These are phyloP conservation scores for Magnolia officinalis DNA, from an alignment of 164 flowering plant genomes.

Conservation along the genomic window DNA sequence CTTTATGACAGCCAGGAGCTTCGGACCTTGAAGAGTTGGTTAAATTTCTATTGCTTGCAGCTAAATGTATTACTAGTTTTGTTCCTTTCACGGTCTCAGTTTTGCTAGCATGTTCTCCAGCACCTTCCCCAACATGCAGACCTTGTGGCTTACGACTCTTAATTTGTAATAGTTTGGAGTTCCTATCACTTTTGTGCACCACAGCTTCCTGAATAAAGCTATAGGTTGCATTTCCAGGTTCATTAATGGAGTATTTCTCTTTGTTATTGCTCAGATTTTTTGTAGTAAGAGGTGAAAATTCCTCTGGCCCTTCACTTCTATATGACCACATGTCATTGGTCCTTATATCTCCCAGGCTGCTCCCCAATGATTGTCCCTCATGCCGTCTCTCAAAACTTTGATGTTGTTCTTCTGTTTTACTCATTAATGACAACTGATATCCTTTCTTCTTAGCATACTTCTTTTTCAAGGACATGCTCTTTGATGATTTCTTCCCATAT, in stretches of 20 bases:
- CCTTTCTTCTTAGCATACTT: conserved; percentile 60
- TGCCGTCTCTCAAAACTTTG: conserved; percentile 33
- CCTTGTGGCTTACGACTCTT: conserved; percentile 42
- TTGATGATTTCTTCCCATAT: conserved; percentile 50
- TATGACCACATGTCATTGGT: conserved; percentile 35
- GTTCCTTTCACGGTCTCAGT: conserved; percentile 60
- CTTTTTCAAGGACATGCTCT: conserved; percentile 24
- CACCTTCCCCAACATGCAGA: conserved; percentile 37
- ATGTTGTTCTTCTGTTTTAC: conserved; percentile 25
- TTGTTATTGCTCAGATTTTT: conserved; percentile 33
- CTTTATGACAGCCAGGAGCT: conserved; percentile 64
- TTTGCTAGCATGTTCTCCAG: conserved; percentile 38
- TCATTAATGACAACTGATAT: conserved; percentile 22
- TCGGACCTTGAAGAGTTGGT: conserved; percentile 62
- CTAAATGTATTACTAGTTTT: conserved; percentile 82
- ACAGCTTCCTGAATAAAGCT: conserved; percentile 47
- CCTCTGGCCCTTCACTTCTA: conserved; percentile 30
- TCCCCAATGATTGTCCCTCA: conserved; percentile 34
- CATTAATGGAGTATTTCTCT: conserved; percentile 46
- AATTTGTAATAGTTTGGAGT: conserved; percentile 34
- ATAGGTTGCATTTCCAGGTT: conserved; percentile 47
- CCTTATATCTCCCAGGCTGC: conserved; percentile 35
- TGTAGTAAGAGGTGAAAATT: conserved; percentile 34
- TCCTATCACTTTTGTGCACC: conserved; percentile 35
- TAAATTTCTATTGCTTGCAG: conserved; percentile 53